These are phyloP conservation scores for Hypomyces perniciosus DNA, from an alignment of 2,329 filamentous ascomycete genomes.

Conservation along the genomic window DNA sequence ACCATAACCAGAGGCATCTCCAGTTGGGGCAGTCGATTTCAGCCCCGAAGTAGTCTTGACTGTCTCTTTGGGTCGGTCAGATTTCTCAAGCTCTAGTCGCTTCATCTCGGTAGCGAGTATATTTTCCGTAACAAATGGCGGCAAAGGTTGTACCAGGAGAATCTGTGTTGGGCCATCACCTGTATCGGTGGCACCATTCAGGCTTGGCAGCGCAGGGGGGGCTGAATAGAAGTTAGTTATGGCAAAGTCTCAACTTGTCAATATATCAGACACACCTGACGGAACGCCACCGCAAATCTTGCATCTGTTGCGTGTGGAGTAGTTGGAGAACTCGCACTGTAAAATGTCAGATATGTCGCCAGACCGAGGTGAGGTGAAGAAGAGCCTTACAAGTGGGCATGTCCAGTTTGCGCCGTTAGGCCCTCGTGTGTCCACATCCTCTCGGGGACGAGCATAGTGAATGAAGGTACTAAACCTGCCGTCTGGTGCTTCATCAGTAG, in stretches of 20 bases:
- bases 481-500: conserved; percentile 34
- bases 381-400: conserved; percentile 27
- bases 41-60: conserved; percentile 46
- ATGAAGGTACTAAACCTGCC: conserved; percentile 33
- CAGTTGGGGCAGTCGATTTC: conserved; percentile 53
- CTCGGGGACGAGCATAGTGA: conserved; percentile 36
- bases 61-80: conserved; percentile 38
- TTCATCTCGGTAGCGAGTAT: conserved; percentile 66
- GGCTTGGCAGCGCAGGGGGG: conserved; percentile 27
- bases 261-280: conserved; percentile 21
- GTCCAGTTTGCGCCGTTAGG: conserved; percentile 27
- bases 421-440: conserved; percentile 26
- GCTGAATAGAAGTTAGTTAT: conserved; percentile 13
- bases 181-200: conserved; percentile 45
- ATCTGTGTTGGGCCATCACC: conserved; percentile 63
- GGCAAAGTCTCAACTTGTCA: conserved; percentile 26
- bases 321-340: conserved; percentile 37
- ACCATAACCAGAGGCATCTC: conserved; percentile 55
- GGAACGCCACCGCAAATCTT: conserved; percentile 32
- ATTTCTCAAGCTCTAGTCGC: conserved; percentile 62
- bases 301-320: conserved; percentile 31
- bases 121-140: conserved; percentile 64
- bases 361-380: not conserved
- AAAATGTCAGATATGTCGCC: conserved; percentile 15
- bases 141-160: conserved; percentile 65